These are phyloP conservation scores for Schizopora paradoxa DNA, from an alignment of 1,284 basidiomycete species.

Conservation along the genomic window DNA sequence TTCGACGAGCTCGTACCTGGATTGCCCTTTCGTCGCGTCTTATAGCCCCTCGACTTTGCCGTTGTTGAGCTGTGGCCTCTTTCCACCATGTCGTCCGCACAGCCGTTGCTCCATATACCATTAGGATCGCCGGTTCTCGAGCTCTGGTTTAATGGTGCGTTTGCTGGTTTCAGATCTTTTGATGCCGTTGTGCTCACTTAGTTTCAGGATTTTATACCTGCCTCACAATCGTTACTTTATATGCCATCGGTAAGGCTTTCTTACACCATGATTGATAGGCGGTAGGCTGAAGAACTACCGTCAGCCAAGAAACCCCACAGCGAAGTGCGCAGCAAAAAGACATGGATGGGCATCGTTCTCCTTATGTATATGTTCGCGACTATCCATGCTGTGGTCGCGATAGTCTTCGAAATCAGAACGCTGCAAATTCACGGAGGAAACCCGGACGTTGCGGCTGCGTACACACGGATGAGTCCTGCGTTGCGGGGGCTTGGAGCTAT, in stretches of 20 bases:
- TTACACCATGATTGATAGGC: background rate
- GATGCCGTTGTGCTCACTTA: background rate
- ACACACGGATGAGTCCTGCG: no score
- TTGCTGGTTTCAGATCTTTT: background rate
- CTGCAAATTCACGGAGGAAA: background rate
- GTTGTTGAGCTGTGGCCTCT: no score
- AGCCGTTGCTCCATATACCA: no score
- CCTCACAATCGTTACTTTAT: background rate
- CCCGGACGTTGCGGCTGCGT: background rate
- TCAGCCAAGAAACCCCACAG: background rate
- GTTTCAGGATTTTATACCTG: background rate
- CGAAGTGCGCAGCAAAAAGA: background rate
- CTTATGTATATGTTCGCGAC: background rate
- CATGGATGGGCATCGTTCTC: background rate
- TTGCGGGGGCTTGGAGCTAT: background rate
- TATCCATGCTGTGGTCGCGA: background rate
- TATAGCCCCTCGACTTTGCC: no score
- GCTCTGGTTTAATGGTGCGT: constrained; percentile 1
- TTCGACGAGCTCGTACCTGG: no score
- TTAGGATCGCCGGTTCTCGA: background rate
- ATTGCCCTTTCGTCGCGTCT: no score
- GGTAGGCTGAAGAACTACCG: background rate
- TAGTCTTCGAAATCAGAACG: background rate
- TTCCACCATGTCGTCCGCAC: no score
- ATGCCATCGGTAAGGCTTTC: background rate